Evolutionary conservation across 768 basidiomycete species (phyloP).

Genomic region (Astraeus odoratus): DNA sequence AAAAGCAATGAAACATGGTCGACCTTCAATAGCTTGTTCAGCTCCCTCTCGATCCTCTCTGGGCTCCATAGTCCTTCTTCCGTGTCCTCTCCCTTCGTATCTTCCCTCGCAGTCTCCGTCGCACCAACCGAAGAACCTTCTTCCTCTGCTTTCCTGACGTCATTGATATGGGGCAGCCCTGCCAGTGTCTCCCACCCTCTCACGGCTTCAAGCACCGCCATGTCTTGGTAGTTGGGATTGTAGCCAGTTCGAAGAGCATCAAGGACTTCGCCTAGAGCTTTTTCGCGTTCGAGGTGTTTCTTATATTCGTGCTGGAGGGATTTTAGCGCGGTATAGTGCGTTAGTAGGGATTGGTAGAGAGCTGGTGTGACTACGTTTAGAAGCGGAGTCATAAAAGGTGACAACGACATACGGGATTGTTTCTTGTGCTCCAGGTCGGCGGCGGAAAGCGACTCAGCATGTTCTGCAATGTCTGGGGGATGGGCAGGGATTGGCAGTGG

Average conservation of each 20-base stretch:
- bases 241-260: constrained; percentile 75
- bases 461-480: constrained; percentile 63
- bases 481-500: background rate
- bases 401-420: constrained; percentile 61
- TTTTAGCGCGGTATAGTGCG: constrained; percentile 69
- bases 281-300: constrained; percentile 68
- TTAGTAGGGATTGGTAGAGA: constrained; percentile 66
- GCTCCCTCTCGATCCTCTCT: constrained; percentile 48
- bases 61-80: constrained; percentile 59
- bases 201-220: constrained; percentile 96
- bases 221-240: constrained; percentile 99
- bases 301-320: constrained; percentile 69
- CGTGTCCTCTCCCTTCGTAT: constrained; percentile 37
- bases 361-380: constrained; percentile 39
- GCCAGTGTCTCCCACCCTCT: constrained; percentile 84
- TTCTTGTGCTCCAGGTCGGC: constrained; percentile 81
- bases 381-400: background rate
- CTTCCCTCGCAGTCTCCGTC: constrained; percentile 9
- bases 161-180: constrained; percentile 64
- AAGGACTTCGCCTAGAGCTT: constrained; percentile 76
- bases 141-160: constrained; percentile 46
- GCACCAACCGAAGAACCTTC: constrained; percentile 27
- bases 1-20: constrained; percentile 75
- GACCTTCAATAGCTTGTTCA: constrained; percentile 49
- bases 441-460: constrained; percentile 70